Percentiles rank a stretch among this genome's conserved stretches.
Conservation (phyloP, 306 rosid genomes). For the Sechiopsis laciniata region DNA sequence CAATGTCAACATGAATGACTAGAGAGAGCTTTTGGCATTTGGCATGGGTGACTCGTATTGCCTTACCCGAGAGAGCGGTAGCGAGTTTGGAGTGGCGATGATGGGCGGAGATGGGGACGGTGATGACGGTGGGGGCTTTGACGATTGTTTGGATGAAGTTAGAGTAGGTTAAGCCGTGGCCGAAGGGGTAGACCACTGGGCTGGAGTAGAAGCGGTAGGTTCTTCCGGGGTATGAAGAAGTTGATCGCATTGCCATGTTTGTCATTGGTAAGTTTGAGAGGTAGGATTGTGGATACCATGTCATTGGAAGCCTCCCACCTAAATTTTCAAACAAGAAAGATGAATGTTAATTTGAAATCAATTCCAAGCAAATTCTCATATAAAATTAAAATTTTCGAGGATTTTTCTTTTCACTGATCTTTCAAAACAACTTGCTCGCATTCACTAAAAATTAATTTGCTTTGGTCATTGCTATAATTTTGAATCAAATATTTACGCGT, state of each 20-base stretch:
- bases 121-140: slow-evolving; percentile 38
- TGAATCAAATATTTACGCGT: too few relatives aligned
- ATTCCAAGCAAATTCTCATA: too few relatives aligned
- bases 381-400: too few relatives aligned
- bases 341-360: too few relatives aligned
- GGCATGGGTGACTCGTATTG: slow-evolving; percentile 75
- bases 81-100: slow-evolving; percentile 28
- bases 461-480: too few relatives aligned
- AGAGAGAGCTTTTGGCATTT: slow-evolving; percentile 53
- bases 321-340: background rate
- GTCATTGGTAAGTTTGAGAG: slow-evolving; percentile 45
- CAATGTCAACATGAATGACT: slow-evolving; percentile 35
- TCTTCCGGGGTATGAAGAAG: slow-evolving; percentile 60
- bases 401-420: too few relatives aligned
- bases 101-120: slow-evolving; percentile 41
- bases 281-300: too few relatives aligned
- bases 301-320: slow-evolving; percentile 55
- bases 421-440: too few relatives aligned
- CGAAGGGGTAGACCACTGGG: slow-evolving; percentile 71
- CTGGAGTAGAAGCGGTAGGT: slow-evolving; percentile 77
- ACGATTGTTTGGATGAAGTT: slow-evolving; percentile 50
- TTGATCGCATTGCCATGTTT: slow-evolving; percentile 70
- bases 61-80: slow-evolving; percentile 36
- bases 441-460: background rate
- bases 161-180: slow-evolving; percentile 61